A percentile compares a stretch with the other conserved stretches of the same genome.
These are phyloP conservation scores for Pisolithus sp. DNA, from an alignment of 768 basidiomycete species.

Conservation along the genomic window DNA sequence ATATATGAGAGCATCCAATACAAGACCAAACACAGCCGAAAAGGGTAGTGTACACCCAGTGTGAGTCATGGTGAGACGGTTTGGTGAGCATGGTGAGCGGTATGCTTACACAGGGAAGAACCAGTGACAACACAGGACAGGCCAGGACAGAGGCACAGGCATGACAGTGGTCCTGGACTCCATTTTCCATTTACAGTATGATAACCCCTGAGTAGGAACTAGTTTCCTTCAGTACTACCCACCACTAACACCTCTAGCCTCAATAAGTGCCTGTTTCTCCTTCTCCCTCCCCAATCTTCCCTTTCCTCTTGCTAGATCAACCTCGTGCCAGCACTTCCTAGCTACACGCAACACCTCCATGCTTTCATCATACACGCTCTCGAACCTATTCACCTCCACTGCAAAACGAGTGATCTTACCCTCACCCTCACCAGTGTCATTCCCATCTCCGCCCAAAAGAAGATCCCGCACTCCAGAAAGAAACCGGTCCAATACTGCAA, in stretches of 20 bases:
- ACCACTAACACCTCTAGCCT: not conserved
- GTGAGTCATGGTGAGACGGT: no score
- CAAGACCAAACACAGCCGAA: no score
- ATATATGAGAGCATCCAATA: no score
- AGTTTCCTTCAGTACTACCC: not conserved
- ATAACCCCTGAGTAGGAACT: not conserved
- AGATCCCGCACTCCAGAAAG: slow-evolving; percentile 49
- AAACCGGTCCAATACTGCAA: slow-evolving; percentile 59
- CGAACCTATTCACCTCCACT: slow-evolving; percentile 47
- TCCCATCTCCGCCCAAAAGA: slow-evolving; percentile 8
- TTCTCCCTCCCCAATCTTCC: slow-evolving; percentile 66
- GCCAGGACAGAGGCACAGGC: no score
- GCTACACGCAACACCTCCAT: slow-evolving; percentile 47
- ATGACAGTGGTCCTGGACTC: not conserved
- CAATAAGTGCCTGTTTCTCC: slow-evolving; percentile 26
- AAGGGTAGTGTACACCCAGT: no score
- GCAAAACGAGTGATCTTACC: slow-evolving; percentile 20
- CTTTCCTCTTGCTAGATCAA: slow-evolving; percentile 68
- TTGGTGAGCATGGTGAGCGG: no score
- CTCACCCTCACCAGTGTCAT: not conserved
- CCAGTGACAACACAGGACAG: no score
- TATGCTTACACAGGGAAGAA: no score
- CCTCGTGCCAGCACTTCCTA: slow-evolving; percentile 50
- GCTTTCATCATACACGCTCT: slow-evolving; percentile 43
- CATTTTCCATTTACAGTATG: not conserved